phyloP scores from a whole-genome alignment of 2,329 filamentous ascomycete species.

The Periconia sp. region DNA sequence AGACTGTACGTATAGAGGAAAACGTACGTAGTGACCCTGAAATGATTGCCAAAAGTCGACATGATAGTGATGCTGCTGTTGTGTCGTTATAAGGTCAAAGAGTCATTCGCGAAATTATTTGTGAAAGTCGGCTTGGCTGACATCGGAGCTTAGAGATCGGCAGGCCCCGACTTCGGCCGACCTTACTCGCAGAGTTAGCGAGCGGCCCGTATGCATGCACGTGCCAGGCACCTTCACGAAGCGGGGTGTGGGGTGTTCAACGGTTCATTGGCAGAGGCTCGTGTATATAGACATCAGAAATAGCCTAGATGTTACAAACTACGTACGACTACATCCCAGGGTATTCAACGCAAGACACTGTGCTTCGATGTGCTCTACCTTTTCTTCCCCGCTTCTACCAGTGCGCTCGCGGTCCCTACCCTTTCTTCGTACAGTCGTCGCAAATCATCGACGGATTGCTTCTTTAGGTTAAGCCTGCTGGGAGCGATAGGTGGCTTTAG shows the following conservation, averaged over 20 bases:
- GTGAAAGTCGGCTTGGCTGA: constrained; percentile 4
- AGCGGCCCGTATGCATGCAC: not conserved
- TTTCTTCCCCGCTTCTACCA: constrained; percentile 30
- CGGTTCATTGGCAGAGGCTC: too few species aligned
- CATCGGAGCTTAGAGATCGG: not conserved
- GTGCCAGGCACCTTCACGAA: not conserved
- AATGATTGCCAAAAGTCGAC: constrained; percentile 84
- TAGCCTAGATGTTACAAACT: not conserved
- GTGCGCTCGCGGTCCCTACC: constrained; percentile 46
- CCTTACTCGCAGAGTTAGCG: not conserved
- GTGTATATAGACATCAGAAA: too few species aligned
- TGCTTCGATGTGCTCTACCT: constrained; percentile 9
- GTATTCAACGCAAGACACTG: not conserved
- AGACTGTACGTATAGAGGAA: not conserved
- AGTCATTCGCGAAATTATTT: constrained; percentile 5
- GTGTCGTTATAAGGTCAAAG: constrained; percentile 7
- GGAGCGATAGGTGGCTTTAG: constrained; percentile 28
- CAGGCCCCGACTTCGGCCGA: constrained; percentile 1
- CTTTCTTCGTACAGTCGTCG: constrained; percentile 56
- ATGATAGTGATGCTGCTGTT: constrained; percentile 17
- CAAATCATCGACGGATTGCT: constrained; percentile 55
- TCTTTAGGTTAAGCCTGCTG: constrained; percentile 50
- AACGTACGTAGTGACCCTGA: constrained; percentile 80
- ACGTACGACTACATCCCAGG: not conserved
- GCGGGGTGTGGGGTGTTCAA: not conserved